A percentile compares a stretch with the other conserved stretches of the same genome.
Evolutionary conservation across 164 flowering plant genomes (phyloP).

Genomic region (Vitis amurensis): DNA sequence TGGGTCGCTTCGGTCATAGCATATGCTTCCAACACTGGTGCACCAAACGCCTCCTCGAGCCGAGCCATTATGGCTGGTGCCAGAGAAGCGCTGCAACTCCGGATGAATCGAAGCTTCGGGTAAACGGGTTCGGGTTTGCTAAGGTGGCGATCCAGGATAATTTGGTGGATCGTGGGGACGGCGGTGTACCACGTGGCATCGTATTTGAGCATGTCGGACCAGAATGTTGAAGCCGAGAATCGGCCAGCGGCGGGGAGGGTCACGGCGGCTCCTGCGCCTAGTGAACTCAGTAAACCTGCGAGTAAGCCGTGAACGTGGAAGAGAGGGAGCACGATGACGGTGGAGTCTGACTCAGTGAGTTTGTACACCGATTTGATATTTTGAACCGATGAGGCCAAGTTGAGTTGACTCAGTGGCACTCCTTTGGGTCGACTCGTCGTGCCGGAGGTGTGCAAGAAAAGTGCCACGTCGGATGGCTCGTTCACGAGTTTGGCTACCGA

Average conservation of each 20-base stretch:
- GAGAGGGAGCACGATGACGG: constrained; percentile 84
- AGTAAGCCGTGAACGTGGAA: constrained; percentile 92
- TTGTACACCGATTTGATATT: constrained; percentile 76
- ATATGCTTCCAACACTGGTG: constrained; percentile 92
- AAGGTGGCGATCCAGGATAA: constrained; percentile 77
- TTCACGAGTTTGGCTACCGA: constrained; percentile 35
- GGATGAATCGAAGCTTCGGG: constrained; percentile 82
- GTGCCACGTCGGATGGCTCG: constrained; percentile 72
- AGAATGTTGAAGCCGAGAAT: constrained; percentile 89
- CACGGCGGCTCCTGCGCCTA: constrained; percentile 75
- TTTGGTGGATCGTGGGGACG: constrained; percentile 95
- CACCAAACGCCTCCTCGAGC: constrained; percentile 77
- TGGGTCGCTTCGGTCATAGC: constrained; percentile 68
- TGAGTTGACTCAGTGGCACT: constrained; percentile 81
- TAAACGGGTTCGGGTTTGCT: constrained; percentile 57
- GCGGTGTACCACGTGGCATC: constrained; percentile 96
- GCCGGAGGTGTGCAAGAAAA: constrained; percentile 96
- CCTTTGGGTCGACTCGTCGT: constrained; percentile 98
- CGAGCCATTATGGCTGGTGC: constrained; percentile 66
- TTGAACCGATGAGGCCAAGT: constrained; percentile 63
- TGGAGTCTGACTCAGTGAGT: constrained; percentile 73
- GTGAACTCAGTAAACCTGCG: constrained; percentile 69
- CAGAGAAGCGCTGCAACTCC: constrained; percentile 87
- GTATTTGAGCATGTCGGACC: constrained; percentile 71
- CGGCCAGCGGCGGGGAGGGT: constrained; percentile 84